Evolutionary conservation across 352 stramenopile genomes (phyloP).

Genomic region (Thalassiosira livingstoniorum): DNA sequence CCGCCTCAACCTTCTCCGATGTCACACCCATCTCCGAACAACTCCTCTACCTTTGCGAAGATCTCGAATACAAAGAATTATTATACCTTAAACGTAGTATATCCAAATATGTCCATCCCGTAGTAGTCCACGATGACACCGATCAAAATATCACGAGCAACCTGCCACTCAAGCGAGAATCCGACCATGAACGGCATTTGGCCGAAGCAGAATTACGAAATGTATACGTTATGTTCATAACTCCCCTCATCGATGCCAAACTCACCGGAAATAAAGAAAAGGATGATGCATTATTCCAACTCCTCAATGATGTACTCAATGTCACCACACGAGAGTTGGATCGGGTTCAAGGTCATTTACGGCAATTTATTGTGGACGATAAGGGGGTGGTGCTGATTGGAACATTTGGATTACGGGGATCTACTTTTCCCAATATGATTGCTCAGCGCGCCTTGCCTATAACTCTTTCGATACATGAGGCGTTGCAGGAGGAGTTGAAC

Average conservation of each 20-base stretch:
- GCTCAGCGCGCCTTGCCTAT: conserved; percentile 67
- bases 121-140: conserved; percentile 71
- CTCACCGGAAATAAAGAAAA: conserved; percentile 61
- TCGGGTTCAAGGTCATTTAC: conserved; percentile 66
- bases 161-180: conserved; percentile 25
- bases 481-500: conserved; percentile 65
- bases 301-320: conserved; percentile 81
- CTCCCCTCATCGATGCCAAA: conserved; percentile 59
- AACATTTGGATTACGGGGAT: conserved; percentile 81
- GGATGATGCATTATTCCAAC: conserved; percentile 56
- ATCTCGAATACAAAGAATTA: conserved; percentile 55
- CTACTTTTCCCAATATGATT: conserved; percentile 81
- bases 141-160: conserved; percentile 35
- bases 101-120: conserved; percentile 72
- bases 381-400: conserved; percentile 84
- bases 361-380: conserved; percentile 86
- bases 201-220: conserved; percentile 73
- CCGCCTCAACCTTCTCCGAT: background rate
- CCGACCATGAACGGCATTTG: conserved; percentile 45
- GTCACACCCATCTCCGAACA: conserved; percentile 22
- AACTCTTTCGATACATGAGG: conserved; percentile 68
- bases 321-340: conserved; percentile 62
- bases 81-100: conserved; percentile 57
- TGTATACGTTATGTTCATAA: conserved; percentile 76
- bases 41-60: conserved; percentile 44